Base-by-base conservation (phyloP, 106 monocot species). In the Dendrobium nobile region DNA sequence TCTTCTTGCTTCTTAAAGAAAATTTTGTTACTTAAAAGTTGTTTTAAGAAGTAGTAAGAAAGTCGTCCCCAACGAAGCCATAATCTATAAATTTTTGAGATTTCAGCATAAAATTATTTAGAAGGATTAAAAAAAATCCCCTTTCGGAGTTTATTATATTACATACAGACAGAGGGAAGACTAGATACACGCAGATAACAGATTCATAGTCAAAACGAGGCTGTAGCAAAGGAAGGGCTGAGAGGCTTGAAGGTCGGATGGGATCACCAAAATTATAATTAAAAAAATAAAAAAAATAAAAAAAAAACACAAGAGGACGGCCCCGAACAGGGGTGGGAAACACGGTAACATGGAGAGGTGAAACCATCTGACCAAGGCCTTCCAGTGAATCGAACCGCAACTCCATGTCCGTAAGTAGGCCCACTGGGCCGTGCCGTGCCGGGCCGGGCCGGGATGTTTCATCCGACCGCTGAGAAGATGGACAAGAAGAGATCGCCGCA, bases 371-470 rank as follows among this genome's bases (percentile, higher is more conserved):
- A 74, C 20, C 43, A 1, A 4, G 74, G 5, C 17, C 74, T 72
- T 74, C 74, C 74, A n/a, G 42, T 42, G 42, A 74, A 74, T 41
- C 74, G 51, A 51, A 51, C 51, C 51, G 13, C 51, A 51, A 51
- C 51, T 13, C 15, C 3, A 51, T 51, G 51, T 13, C 51, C 51
- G 42, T 18, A 44, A 74, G 20, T 1, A 20, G 74, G 74, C 17
- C 42, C 28, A 42, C n/a, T 74, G 19, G 43, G 43, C 74, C 74
- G 74, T 20, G 13, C 37, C 3, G 37, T 31, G 31, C 31, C 31
- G 37, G 2, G 37, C 74, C 42, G 19, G 19, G 0, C 73, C 20
- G 70, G 26, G 70, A 64, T 22, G 24, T 26, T 22, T 64, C 24
- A 72, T 72, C 72, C 72, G n/a, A 76, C 76, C 27, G 48, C n/a